Conservation (phyloP, 2,329 filamentous ascomycete genomes). For the Aspergillus texensis region DNA sequence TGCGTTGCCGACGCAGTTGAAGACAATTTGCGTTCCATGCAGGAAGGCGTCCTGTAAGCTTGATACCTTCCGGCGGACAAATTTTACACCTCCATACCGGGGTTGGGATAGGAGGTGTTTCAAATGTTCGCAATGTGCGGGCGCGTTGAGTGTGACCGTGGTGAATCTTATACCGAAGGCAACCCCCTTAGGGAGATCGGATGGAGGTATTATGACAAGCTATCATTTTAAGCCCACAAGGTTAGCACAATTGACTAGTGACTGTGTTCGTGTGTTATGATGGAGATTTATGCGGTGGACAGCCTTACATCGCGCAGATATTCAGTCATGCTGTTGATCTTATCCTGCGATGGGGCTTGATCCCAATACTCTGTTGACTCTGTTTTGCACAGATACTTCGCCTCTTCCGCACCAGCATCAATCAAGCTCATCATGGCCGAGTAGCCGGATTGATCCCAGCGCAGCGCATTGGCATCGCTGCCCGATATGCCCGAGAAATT, state of each 20-base stretch:
- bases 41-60: slow-evolving; percentile 2
- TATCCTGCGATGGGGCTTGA: slow-evolving; percentile 40
- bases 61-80: slow-evolving; percentile 3
- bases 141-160: slow-evolving; percentile 43
- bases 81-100: slow-evolving; percentile 11
- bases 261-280: background rate
- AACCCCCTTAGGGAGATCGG: slow-evolving; percentile 28
- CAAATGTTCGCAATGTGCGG: slow-evolving; percentile 41
- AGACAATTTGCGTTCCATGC: background rate
- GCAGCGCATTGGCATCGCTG: slow-evolving; percentile 44
- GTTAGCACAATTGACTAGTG: background rate
- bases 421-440: slow-evolving; percentile 36
- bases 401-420: slow-evolving; percentile 32
- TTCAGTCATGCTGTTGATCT: slow-evolving; percentile 45
- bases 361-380: slow-evolving; percentile 48
- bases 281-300: background rate
- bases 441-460: slow-evolving; percentile 48
- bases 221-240: background rate
- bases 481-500: slow-evolving; percentile 52
- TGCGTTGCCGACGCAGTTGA: slow-evolving; percentile 34
- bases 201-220: slow-evolving; percentile 1
- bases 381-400: slow-evolving; percentile 42
- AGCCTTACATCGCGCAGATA: slow-evolving; percentile 37
- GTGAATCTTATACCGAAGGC: slow-evolving; percentile 42
- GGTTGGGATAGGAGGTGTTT: slow-evolving; percentile 9